A percentile compares a stretch with the other conserved stretches of the same genome.
Conservation (phyloP, 2,329 filamentous ascomycete genomes). For the Cytospora leucostoma region DNA sequence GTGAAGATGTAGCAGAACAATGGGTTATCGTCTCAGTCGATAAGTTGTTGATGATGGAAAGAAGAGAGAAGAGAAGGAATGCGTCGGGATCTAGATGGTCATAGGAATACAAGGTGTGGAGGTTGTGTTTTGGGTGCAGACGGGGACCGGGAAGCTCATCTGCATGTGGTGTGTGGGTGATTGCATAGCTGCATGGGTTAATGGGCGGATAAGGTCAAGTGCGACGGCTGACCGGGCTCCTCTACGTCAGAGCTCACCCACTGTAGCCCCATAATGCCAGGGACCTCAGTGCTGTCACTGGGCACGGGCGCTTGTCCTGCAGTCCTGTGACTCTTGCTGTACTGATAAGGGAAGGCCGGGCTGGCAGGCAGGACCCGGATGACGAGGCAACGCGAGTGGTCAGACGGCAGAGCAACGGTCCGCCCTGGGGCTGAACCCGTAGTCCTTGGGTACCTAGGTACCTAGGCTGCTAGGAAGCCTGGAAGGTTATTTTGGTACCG, state of each 20-base stretch:
- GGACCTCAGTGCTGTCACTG: background rate
- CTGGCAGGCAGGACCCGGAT: constrained; percentile 14
- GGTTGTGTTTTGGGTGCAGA: constrained; percentile 5
- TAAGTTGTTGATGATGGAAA: constrained; percentile 2
- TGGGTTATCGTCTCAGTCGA: background rate
- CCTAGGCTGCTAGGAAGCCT: background rate
- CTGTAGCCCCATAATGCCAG: background rate
- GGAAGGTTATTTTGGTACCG: background rate
- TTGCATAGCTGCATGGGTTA: background rate
- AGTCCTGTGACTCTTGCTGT: background rate
- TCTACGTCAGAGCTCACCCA: constrained; percentile 20
- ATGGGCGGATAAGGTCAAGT: constrained; percentile 11
- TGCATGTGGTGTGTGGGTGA: constrained; percentile 17
- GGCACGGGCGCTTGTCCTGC: background rate
- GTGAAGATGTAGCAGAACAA: constrained; percentile 9
- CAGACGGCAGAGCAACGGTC: background rate
- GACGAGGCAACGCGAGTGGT: constrained; percentile 16
- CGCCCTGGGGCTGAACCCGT: background rate
- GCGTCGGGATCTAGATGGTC: constrained; percentile 8
- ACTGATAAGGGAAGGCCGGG: background rate
- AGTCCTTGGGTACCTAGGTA: background rate
- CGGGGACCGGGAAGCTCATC: constrained; percentile 23
- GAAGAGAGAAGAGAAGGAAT: constrained; percentile 11
- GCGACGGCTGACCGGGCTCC: constrained; percentile 13
- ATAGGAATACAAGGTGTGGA: constrained; percentile 5